These are phyloP conservation scores for Alternaria sp. DNA, from an alignment of 2,329 filamentous ascomycete species.

Conservation along the genomic window DNA sequence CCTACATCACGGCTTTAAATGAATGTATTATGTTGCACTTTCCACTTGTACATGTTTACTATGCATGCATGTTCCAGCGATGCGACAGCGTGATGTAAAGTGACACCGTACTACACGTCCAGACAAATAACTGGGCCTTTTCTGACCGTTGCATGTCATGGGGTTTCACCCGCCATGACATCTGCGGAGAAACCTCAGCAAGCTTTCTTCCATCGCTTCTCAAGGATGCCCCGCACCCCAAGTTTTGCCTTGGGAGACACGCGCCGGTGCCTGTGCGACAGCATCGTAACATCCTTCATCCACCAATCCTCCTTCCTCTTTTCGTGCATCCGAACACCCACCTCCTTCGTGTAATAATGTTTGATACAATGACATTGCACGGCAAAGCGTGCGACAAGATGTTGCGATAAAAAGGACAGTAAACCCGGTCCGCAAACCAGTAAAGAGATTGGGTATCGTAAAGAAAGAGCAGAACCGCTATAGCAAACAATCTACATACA, in stretches of 20 bases:
- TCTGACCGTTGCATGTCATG: slow-evolving; percentile 5
- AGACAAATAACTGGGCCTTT: background rate
- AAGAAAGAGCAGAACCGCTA: slow-evolving; percentile 11
- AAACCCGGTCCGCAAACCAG: background rate
- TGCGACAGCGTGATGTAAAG: slow-evolving; percentile 10
- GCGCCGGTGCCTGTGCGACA: background rate
- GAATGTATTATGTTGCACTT: slow-evolving; percentile 8
- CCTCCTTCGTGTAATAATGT: background rate
- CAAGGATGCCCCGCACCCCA: background rate
- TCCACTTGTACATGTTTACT: slow-evolving; percentile 4
- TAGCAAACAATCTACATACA: slow-evolving; percentile 18
- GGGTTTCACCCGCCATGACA: slow-evolving; percentile 19
- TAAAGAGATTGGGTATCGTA: slow-evolving; percentile 22
- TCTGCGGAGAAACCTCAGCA: background rate
- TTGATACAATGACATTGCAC: background rate
- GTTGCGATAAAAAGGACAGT: background rate
- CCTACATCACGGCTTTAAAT: slow-evolving; percentile 15
- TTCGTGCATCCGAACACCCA: background rate
- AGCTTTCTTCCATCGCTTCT: background rate
- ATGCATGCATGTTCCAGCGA: slow-evolving; percentile 31
- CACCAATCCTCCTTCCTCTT: background rate
- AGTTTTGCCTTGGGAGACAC: slow-evolving; percentile 19
- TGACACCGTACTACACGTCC: background rate
- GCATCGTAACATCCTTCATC: background rate
- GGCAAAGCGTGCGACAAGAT: background rate